Percentiles rank a stretch among this genome's conserved stretches.
Evolutionary conservation across 257 asterid genomes (phyloP).

Genomic region (Nemophila menziesii): DNA sequence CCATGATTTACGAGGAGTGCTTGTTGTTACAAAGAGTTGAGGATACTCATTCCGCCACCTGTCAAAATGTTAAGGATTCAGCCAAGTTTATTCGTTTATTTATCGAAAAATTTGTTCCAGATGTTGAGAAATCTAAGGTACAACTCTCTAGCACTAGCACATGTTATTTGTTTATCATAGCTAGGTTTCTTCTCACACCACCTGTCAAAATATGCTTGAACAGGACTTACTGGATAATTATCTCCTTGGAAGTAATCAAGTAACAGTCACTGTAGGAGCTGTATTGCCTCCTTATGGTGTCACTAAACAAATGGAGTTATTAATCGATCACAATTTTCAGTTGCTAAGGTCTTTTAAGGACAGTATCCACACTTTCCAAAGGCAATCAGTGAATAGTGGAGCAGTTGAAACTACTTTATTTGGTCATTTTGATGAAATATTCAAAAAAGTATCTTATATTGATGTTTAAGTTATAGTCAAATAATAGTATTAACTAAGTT

Average conservation of each 20-base stretch:
- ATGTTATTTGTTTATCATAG: background rate
- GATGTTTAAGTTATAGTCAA: too few species aligned
- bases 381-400: constrained; percentile 26
- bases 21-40: constrained; percentile 47
- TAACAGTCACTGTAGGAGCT: constrained; percentile 16
- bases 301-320: constrained; percentile 60
- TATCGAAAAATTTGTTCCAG: constrained; percentile 38
- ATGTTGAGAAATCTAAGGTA: constrained; percentile 71
- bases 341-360: constrained; percentile 35
- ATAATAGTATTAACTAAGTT: constrained; percentile 4
- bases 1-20: constrained; percentile 47
- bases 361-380: constrained; percentile 27
- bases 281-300: constrained; percentile 60
- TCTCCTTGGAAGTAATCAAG: constrained; percentile 55
- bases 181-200: too few species aligned
- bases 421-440: too few species aligned
- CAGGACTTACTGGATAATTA: constrained; percentile 56
- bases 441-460: too few species aligned
- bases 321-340: constrained; percentile 43
- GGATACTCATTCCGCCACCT: constrained; percentile 48
- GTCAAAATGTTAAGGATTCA: constrained; percentile 39
- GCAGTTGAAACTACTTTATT: constrained; percentile 29
- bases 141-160: too few species aligned
- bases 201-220: constrained; percentile 11
- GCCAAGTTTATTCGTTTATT: constrained; percentile 34